Conservation (phyloP, 305 asterid genomes). For the Stenogyne calaminthoides region DNA sequence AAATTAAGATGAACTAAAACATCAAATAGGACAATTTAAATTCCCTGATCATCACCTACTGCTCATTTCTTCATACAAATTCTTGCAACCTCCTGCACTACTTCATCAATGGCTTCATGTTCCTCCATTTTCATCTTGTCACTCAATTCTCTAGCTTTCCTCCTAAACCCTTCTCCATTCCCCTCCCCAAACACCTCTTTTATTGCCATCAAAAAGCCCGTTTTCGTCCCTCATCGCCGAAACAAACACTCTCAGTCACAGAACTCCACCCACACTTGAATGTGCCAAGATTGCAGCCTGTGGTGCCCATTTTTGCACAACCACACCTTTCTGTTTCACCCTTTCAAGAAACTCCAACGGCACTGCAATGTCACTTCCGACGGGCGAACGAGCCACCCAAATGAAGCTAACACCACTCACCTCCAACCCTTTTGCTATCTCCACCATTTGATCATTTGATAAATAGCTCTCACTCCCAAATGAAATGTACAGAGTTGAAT, state of each 20-base stretch:
- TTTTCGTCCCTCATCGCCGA: neutral
- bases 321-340: constrained; percentile 9
- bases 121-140: constrained; percentile 31
- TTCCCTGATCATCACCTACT: too few species aligned
- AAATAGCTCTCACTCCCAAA: constrained; percentile 34
- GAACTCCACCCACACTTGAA: constrained; percentile 33
- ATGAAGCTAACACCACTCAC: constrained; percentile 28
- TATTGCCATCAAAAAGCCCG: too few species aligned
- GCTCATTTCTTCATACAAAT: neutral
- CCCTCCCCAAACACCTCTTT: constrained; percentile 17
- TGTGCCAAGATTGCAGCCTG: constrained; percentile 30
- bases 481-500: constrained; percentile 24
- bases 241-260: constrained; percentile 22
- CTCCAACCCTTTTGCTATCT: constrained; percentile 37
- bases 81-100: constrained; percentile 10
- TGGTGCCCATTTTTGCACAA: constrained; percentile 30
- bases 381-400: constrained; percentile 30
- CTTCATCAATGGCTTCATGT: constrained; percentile 1
- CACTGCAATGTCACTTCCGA: constrained; percentile 21
- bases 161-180: constrained; percentile 18
- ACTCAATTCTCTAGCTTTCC: constrained; percentile 27
- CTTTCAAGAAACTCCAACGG: constrained; percentile 14
- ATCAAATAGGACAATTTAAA: too few species aligned
- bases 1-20: too few species aligned
- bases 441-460: constrained; percentile 18